Percentiles rank a stretch among this genome's conserved stretches.
Conservation (phyloP, 768 basidiomycete species). For the Neoboletus subvelutipes region DNA sequence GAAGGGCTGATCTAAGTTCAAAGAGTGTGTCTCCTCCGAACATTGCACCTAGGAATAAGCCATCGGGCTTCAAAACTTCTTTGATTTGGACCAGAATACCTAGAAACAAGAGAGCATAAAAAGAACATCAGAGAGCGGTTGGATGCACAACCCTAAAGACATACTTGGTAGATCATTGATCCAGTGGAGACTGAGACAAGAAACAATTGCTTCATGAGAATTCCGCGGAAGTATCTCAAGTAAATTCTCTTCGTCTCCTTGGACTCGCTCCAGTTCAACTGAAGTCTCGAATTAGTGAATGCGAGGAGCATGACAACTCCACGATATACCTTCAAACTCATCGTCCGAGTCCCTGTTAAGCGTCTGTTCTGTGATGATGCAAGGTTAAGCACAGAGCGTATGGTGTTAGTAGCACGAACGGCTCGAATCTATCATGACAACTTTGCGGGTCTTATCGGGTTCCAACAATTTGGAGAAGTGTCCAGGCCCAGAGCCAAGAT, state of each 20-base stretch:
- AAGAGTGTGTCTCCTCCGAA: slow-evolving; percentile 96
- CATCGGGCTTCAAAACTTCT: slow-evolving; percentile 83
- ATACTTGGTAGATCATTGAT: slow-evolving; percentile 93
- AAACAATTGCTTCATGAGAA: slow-evolving; percentile 90
- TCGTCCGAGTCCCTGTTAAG: slow-evolving; percentile 75
- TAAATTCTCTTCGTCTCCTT: slow-evolving; percentile 82
- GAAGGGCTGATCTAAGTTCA: slow-evolving; percentile 91
- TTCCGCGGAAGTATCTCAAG: slow-evolving; percentile 61
- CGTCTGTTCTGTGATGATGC: slow-evolving; percentile 49
- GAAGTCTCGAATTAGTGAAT: slow-evolving; percentile 8
- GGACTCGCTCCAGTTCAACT: slow-evolving; percentile 79
- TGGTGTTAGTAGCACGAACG: slow-evolving; percentile 45
- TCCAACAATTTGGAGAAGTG: slow-evolving; percentile 87
- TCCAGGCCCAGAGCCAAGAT: slow-evolving; percentile 89
- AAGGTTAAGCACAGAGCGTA: slow-evolving; percentile 4
- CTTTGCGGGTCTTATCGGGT: slow-evolving; percentile 61
- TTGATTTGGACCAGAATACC: slow-evolving; percentile 85
- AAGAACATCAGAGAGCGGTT: background rate
- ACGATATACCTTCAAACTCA: slow-evolving; percentile 71
- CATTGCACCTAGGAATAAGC: slow-evolving; percentile 92
- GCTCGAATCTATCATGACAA: slow-evolving; percentile 85
- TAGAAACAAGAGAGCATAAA: slow-evolving; percentile 30
- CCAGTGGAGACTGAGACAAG: slow-evolving; percentile 93
- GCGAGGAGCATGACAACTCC: background rate
- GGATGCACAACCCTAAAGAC: slow-evolving; percentile 13